phyloP scores from a whole-genome alignment of 2,329 filamentous ascomycete genomes.

The Thelonectria olida region DNA sequence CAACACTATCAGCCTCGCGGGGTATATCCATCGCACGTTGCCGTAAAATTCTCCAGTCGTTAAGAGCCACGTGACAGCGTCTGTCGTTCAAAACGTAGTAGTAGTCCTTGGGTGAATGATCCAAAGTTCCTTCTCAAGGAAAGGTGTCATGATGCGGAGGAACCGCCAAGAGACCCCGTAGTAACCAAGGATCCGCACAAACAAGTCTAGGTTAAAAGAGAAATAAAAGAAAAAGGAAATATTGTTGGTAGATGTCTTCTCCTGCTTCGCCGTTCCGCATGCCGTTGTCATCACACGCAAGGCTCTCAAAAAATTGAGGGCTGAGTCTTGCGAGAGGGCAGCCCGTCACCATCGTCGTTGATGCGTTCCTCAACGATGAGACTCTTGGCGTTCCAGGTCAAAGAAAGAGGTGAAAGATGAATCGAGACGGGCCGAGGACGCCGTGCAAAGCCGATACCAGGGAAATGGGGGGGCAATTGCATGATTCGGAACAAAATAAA shows the following conservation, averaged over 20 bases:
- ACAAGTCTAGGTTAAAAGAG: slow-evolving; percentile 43
- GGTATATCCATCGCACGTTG: slow-evolving; percentile 55
- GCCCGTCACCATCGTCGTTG: slow-evolving; percentile 8
- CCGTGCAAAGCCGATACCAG: slow-evolving; percentile 40
- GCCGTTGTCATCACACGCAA: slow-evolving; percentile 16
- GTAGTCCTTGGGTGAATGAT: slow-evolving; percentile 46
- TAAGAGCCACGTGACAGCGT: slow-evolving; percentile 49
- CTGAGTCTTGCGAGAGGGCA: slow-evolving; percentile 5
- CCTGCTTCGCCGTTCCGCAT: slow-evolving; percentile 20
- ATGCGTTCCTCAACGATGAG: slow-evolving; percentile 13
- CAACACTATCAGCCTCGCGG: slow-evolving; percentile 50
- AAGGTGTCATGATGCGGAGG: slow-evolving; percentile 39
- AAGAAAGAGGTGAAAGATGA: slow-evolving; percentile 39
- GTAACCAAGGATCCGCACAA: slow-evolving; percentile 43
- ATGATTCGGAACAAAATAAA: slow-evolving; percentile 43
- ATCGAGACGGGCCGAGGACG: slow-evolving; percentile 43
- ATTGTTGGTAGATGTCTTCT: slow-evolving; percentile 39
- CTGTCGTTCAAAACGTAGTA: slow-evolving; percentile 47
- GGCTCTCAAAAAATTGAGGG: background rate
- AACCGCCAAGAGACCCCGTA: slow-evolving; percentile 38
- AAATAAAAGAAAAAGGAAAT: slow-evolving; percentile 31
- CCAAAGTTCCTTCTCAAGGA: slow-evolving; percentile 44
- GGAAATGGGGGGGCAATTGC: slow-evolving; percentile 41
- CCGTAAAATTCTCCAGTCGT: slow-evolving; percentile 47
- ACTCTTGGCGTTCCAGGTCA: slow-evolving; percentile 25